phyloP scores from a whole-genome alignment of 805 yeast species.

The Yarrowia sp. region DNA sequence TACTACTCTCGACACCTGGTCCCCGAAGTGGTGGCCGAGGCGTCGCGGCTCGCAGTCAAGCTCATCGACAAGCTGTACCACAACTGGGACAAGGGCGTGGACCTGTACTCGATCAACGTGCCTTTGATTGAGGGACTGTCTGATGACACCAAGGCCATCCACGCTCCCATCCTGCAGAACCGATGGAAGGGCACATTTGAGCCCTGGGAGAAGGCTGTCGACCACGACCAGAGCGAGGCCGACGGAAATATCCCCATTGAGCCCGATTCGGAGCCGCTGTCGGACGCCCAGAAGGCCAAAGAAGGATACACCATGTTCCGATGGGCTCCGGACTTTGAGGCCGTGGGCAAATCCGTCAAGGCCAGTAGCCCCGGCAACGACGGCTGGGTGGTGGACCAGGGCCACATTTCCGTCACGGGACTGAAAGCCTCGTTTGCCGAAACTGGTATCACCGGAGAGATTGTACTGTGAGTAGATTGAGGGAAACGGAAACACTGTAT shows the following conservation, averaged over 20 bases:
- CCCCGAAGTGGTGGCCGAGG: conserved; percentile 61
- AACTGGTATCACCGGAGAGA: conserved; percentile 65
- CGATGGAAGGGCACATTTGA: conserved; percentile 75
- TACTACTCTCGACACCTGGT: conserved; percentile 59
- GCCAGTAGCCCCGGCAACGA: conserved; percentile 62
- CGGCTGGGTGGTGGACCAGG: conserved; percentile 70
- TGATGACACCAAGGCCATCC: conserved; percentile 66
- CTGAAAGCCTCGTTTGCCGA: conserved; percentile 73
- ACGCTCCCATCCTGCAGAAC: conserved; percentile 82
- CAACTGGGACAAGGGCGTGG: conserved; percentile 63
- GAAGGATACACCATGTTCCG: conserved; percentile 59
- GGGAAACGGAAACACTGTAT: too few species aligned
- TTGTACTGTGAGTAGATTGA: conserved; percentile 58
- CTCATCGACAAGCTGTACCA: conserved; percentile 64
- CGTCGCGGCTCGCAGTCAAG: conserved; percentile 70
- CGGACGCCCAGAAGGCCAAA: conserved; percentile 38
- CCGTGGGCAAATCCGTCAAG: conserved; percentile 63
- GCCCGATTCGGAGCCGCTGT: conserved; percentile 55
- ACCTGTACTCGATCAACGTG: conserved; percentile 81
- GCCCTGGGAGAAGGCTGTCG: conserved; percentile 43
- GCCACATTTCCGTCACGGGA: conserved; percentile 71
- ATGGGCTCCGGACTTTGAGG: conserved; percentile 85
- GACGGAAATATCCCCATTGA: conserved; percentile 30
- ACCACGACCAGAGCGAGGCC: conserved; percentile 29
- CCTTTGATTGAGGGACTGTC: conserved; percentile 68